A percentile compares a stretch with the other conserved stretches of the same genome.
Evolutionary conservation across 2,329 filamentous ascomycete species (phyloP).

Genomic region (Colletotrichum cuscutae): DNA sequence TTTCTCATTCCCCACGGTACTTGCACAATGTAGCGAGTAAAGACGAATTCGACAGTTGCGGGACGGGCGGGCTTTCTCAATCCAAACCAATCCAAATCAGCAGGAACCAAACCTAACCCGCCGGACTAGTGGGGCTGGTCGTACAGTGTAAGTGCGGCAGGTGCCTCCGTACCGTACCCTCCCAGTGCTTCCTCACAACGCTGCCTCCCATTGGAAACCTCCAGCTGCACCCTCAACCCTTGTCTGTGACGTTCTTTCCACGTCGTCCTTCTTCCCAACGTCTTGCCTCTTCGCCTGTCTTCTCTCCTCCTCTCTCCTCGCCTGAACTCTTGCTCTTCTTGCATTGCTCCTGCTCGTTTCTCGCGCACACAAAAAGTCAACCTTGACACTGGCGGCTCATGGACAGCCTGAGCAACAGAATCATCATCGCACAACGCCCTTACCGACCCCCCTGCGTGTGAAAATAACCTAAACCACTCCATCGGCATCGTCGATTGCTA

Average conservation of each 20-base stretch:
- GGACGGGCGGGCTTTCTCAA: conserved; percentile 24
- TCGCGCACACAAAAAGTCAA: not conserved
- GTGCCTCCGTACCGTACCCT: no score
- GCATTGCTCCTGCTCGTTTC: not conserved
- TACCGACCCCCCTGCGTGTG: conserved; percentile 34
- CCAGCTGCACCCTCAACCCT: conserved; percentile 12
- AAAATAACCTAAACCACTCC: conserved; percentile 16
- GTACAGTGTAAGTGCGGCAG: not conserved
- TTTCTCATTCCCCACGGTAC: not conserved
- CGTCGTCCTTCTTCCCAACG: conserved; percentile 8
- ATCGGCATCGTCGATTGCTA: not conserved
- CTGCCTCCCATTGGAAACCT: conserved; percentile 17
- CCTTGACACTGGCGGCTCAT: conserved; percentile 29
- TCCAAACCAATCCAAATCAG: not conserved
- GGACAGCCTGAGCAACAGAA: conserved; percentile 31
- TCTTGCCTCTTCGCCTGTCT: conserved; percentile 6
- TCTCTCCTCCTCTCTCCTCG: not conserved
- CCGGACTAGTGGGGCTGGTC: conserved; percentile 14
- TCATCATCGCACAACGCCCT: conserved; percentile 26
- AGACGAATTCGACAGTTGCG: conserved; percentile 11
- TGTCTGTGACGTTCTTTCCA: conserved; percentile 29
- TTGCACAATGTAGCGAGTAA: not conserved
- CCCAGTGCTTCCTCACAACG: not conserved
- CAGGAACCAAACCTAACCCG: not conserved
- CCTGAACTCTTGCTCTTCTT: not conserved